A percentile compares a stretch with the other conserved stretches of the same genome.
Evolutionary conservation across 2,329 filamentous ascomycete species (phyloP).

Genomic region (Keithomyces neogunnii): DNA sequence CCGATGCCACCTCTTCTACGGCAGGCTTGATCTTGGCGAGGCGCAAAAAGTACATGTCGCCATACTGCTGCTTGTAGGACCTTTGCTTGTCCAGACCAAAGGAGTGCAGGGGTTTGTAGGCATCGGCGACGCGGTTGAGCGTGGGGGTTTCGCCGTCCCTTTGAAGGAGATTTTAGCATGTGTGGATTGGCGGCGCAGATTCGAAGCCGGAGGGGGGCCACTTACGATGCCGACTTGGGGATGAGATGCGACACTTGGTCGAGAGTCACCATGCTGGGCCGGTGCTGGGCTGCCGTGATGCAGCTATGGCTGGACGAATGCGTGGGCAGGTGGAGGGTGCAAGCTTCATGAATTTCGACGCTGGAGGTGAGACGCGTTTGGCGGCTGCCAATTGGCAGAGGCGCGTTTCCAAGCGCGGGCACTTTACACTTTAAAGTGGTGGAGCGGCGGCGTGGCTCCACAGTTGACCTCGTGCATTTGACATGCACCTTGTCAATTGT

Average conservation of each 20-base stretch:
- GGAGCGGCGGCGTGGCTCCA: not conserved
- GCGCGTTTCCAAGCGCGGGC: not conserved
- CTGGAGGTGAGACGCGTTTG: not conserved
- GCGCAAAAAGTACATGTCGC: constrained; percentile 94
- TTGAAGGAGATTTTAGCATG: not conserved
- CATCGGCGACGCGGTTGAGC: constrained; percentile 44
- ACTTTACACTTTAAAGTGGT: not conserved
- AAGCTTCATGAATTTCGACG: not conserved
- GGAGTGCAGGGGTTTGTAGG: constrained; percentile 67
- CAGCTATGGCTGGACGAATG: not conserved
- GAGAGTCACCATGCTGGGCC: constrained; percentile 24
- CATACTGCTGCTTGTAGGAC: constrained; percentile 91
- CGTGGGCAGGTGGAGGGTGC: not conserved
- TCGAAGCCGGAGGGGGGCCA: not conserved
- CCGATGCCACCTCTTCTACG: constrained; percentile 64
- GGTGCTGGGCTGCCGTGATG: not conserved
- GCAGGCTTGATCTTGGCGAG: constrained; percentile 79
- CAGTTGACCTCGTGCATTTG: not conserved
- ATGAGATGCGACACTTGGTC: constrained; percentile 24
- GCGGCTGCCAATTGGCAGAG: not conserved
- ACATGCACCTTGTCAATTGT: not conserved
- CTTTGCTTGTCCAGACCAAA: constrained; percentile 63
- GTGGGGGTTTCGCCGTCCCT: constrained; percentile 27
- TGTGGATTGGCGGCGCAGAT: not conserved
- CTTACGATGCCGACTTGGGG: constrained; percentile 25